Evolutionary conservation across 2,329 filamentous ascomycete species (phyloP).

Genomic region (Colletotrichum tofieldiae): DNA sequence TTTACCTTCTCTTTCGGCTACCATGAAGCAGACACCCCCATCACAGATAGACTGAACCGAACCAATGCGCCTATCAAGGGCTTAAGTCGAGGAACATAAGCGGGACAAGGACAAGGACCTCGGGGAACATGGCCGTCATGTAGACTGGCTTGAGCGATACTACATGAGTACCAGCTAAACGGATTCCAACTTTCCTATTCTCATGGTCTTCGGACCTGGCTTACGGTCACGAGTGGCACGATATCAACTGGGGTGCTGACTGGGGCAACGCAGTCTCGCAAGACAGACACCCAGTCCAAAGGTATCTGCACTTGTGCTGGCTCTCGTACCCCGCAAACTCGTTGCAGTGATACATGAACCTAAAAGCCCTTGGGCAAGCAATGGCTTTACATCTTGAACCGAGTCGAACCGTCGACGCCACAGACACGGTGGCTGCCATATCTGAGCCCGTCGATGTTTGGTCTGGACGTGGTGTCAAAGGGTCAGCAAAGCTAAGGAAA

Average conservation of each 20-base stretch:
- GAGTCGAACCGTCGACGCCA: not conserved
- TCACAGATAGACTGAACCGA: constrained; percentile 2
- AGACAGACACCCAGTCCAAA: not conserved
- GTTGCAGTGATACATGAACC: constrained; percentile 23
- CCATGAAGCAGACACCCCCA: not conserved
- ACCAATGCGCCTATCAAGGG: not conserved
- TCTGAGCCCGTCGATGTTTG: not conserved
- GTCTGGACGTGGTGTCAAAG: not conserved
- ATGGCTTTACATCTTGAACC: not conserved
- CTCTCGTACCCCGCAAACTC: constrained; percentile 18
- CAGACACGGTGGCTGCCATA: not conserved
- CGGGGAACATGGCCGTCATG: not conserved
- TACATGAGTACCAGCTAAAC: constrained; percentile 15
- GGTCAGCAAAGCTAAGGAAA: not conserved
- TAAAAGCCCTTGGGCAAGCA: not conserved
- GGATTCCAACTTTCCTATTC: not conserved
- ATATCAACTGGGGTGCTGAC: no score
- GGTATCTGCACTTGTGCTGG: not conserved
- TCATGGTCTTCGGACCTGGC: not conserved
- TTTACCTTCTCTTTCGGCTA: not conserved
- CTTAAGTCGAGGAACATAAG: not conserved
- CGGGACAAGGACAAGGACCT: not conserved
- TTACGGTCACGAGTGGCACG: not conserved
- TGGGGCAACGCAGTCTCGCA: not conserved
- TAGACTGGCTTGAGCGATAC: not conserved